Evolutionary conservation across 2,329 filamentous ascomycete genomes (phyloP), one percentile per base, ranked within the genome.

Genomic region (Exophiala dermatitidis): DNA sequence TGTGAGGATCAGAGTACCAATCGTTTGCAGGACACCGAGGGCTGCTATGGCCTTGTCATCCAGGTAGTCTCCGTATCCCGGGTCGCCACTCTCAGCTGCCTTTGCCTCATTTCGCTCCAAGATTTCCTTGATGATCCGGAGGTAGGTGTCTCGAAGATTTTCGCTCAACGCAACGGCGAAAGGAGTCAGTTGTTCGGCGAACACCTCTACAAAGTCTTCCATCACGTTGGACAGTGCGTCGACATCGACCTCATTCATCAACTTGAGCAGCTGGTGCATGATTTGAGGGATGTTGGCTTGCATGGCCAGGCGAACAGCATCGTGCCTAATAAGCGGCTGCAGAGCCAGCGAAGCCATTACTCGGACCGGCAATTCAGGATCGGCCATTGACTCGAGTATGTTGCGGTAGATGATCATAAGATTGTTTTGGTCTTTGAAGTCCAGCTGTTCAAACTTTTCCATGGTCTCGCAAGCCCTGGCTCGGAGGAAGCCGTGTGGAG

Each of bases 1-100:
- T 0, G 93, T 98, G 38, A 98, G 81, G 58, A 98, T 98, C 5
- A 98, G 80, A 5, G 93, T 98, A 33, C 93, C 93, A 59, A 98
- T 98, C 5, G 93, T 98, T 72, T 98, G 93, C 63, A 98, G 71
- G 48, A 98, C 93, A 69, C 93, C 93, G 33, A 98, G 78, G 8
- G 93, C 93, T 4, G 93, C 97, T 52, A 98, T 97, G 67, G 90
- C 95, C 81, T 98, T 98, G 72, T 98, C 93, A 66, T 98, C 93
- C 46, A 95, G 72, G 71, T 94, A 95, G 65, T 97, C 93, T 32
- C 88, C 89, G 64, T 88, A 95, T 88, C 88, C 34, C 89, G 88
- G 45, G 30, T 85, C 84, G 26, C 84, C 83, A 44, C 54, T 60
- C 29, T 57, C 54, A 10, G 48, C 46, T 46, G 83, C 83, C 67